Conservation (phyloP, 179 eudicot species). For the Carnegiea gigantea region DNA sequence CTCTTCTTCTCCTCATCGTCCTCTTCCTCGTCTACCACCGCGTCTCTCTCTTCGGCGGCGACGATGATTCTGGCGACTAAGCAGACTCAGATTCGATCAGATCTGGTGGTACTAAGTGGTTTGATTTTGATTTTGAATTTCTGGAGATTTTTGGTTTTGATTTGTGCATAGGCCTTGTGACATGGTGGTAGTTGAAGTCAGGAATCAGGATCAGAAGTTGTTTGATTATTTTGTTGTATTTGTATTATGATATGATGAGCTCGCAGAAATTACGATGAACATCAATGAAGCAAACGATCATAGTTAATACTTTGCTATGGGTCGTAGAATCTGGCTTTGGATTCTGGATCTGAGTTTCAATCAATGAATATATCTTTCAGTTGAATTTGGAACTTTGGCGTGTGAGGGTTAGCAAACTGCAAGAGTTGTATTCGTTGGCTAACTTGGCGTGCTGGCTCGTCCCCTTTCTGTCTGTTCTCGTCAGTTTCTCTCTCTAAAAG, state of each 20-base stretch:
- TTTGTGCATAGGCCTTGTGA: background rate
- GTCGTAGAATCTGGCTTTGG: background rate
- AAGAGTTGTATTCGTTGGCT: background rate
- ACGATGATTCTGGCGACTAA: conserved; percentile 37
- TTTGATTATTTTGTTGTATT: background rate
- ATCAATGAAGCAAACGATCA: background rate
- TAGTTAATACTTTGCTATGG: background rate
- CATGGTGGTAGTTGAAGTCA: background rate
- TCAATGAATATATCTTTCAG: background rate
- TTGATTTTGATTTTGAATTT: background rate
- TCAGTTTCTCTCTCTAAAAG: background rate
- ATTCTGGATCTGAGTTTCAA: background rate
- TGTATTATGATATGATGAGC: background rate
- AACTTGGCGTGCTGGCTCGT: too few relatives aligned
- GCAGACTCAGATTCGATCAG: background rate
- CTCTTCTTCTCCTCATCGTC: conserved; percentile 33
- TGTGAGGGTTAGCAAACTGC: background rate
- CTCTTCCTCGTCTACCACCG: conserved; percentile 43
- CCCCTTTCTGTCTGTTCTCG: background rate
- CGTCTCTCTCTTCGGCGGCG: conserved; percentile 43
- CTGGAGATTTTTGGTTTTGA: background rate
- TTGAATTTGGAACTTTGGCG: conserved; percentile 1
- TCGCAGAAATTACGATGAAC: background rate
- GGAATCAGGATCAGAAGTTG: background rate
- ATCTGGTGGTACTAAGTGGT: background rate